These are phyloP conservation scores for Aspergillus indologenus DNA, from an alignment of 495 filamentous ascomycete species.

Conservation along the genomic window DNA sequence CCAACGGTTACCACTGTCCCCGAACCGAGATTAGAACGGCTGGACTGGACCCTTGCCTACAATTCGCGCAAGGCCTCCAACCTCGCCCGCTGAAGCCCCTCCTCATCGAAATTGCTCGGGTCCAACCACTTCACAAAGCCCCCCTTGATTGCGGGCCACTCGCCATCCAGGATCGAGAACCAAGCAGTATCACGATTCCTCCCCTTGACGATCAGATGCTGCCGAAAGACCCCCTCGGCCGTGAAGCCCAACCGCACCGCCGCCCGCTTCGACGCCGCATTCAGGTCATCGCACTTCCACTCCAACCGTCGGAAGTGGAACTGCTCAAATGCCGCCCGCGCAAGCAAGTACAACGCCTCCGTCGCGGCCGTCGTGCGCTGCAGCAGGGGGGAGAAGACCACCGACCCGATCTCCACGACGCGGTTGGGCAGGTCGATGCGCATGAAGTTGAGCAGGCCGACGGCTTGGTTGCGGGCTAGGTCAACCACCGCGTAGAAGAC, in stretches of 20 bases:
- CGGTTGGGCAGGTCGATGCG: slow-evolving; percentile 39
- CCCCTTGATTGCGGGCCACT: slow-evolving; percentile 49
- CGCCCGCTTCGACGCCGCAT: slow-evolving; percentile 45
- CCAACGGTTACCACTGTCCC: too few relatives aligned
- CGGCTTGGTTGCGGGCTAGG: slow-evolving; percentile 20
- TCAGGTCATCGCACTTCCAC: slow-evolving; percentile 56
- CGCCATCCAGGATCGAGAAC: slow-evolving; percentile 49
- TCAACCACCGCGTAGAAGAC: slow-evolving; percentile 45
- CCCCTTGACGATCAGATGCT: slow-evolving; percentile 57
- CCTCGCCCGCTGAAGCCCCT: slow-evolving; percentile 46
- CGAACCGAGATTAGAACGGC: too few relatives aligned
- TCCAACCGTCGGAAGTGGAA: slow-evolving; percentile 53
- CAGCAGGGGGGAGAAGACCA: slow-evolving; percentile 43
- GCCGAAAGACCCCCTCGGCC: slow-evolving; percentile 53
- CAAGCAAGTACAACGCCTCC: slow-evolving; percentile 49
- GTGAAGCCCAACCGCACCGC: slow-evolving; percentile 52
- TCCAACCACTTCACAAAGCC: slow-evolving; percentile 48
- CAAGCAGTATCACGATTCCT: slow-evolving; percentile 54
- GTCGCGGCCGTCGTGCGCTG: slow-evolving; percentile 51
- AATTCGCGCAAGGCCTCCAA: too few relatives aligned
- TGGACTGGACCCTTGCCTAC: too few relatives aligned
- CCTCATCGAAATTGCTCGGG: slow-evolving; percentile 45
- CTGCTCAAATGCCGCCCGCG: slow-evolving; percentile 44
- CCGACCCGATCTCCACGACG: slow-evolving; percentile 47
- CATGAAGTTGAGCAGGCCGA: slow-evolving; percentile 46